Evolutionary conservation across 2,329 filamentous ascomycete species (phyloP), one percentile per base, ranked within the genome.

Genomic region (Penicillium sp.): DNA sequence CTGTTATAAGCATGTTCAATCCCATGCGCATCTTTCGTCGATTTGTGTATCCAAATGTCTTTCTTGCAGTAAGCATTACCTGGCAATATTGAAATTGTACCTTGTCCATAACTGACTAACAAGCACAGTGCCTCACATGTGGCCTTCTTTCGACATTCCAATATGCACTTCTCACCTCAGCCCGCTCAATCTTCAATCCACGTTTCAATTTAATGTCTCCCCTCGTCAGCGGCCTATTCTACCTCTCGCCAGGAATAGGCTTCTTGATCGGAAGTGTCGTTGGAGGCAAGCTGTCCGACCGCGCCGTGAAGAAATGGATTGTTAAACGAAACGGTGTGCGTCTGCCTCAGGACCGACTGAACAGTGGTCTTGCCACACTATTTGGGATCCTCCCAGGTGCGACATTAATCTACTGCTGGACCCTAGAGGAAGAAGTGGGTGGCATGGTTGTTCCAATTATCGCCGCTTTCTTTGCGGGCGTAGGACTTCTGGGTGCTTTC

Each of bases 401-500:
- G 51, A 85, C 89, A 72, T 69, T 91, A 4, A 70, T 90, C 1
- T 91, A 89, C 61, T 85, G 85, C 2, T 90, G 87, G 83, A 79
- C 76, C 1, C 73, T 86, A n/a, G 76, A 85, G 61, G 78, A 82
- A 59, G 65, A 70, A 13, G 74, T 78, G 0, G 83, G 83, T 0
- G 83, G 83, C 0, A 76, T 85, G 51, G 76, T 80, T 3, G 63
- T 78, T 9, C 89, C 88, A 0, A 86, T 91, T 14, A 81, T 91
- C 8, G 82, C 83, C 68, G 86, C 90, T 74, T 92, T 92, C 68
- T 63, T 87, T 14, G 87, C 90, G 56, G 89, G 88, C 2, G 79
- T 90, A 1, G 87, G 85, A 0, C 84, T 92, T 68, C 77, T 91
- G 43, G 89, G 89, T 62, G 87, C 86, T 60, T 92, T 91, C 67